Evolutionary conservation across 2,329 filamentous ascomycete genomes (phyloP).

Genomic region (Pseudogymnoascus sp.): DNA sequence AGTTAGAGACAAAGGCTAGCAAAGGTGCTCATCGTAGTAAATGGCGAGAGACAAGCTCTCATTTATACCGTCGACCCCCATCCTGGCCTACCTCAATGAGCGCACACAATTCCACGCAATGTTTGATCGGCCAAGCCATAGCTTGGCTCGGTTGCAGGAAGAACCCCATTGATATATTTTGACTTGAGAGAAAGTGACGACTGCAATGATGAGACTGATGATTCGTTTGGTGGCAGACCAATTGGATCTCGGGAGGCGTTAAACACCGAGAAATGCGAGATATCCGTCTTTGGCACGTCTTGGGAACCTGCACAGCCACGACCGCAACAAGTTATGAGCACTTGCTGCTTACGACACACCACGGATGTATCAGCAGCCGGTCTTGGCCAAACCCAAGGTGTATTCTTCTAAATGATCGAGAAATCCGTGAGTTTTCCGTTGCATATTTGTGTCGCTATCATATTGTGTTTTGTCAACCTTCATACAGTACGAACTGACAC

Average conservation of each 20-base stretch:
- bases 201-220: not conserved
- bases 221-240: not conserved
- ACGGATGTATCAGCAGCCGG: not conserved
- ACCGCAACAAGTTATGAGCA: not conserved
- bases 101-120: not conserved
- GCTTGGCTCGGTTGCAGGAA: not conserved
- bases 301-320: not conserved
- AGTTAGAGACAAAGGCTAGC: not conserved
- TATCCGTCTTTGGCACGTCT: not conserved
- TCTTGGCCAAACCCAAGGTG: not conserved
- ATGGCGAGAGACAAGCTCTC: not conserved
- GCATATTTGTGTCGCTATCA: not conserved
- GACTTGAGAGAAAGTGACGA: not conserved
- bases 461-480: not conserved
- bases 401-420: slow-evolving; percentile 3
- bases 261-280: slow-evolving; percentile 3
- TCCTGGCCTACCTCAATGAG: not conserved
- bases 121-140: not conserved
- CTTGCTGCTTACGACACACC: not conserved
- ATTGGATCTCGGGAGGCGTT: not conserved
- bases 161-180: not conserved
- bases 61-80: not conserved
- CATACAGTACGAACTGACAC: not conserved
- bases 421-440: slow-evolving; percentile 6
- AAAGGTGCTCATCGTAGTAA: not conserved